Base-by-base conservation (phyloP, 306 rosid species). In the barrel medic (Medicago truncatula) region DNA sequence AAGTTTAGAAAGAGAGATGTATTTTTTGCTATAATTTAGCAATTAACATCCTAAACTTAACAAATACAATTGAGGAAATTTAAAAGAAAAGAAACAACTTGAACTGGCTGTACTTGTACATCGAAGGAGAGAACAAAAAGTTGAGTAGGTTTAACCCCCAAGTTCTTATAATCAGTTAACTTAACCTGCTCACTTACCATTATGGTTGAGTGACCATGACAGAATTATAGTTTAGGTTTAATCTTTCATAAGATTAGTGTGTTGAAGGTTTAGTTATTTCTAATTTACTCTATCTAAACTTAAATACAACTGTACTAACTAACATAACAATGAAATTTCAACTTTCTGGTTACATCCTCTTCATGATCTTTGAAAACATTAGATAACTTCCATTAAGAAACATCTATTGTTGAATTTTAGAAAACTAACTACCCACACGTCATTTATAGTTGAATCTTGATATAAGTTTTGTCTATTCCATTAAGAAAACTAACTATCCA, bases 111-210 rank as follows among this genome's bases (percentile, higher is more conserved):
- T 4, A 18, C 60, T 54, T 54, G 14, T 3, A 9, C 60, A 54
- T 54, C 60, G 0, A 54, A 54, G 9, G 60, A 54, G 60, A 54
- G 60, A 54, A 54, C 28, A 54, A 54, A 54, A 54, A 54, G 60
- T 16, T 54, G 14, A 18, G 14, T 13, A 18, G 14, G 28, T 54
- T 54, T 54, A 54, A 54, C 60, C 12, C 18, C 60, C 31, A 54
- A 18, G 7, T 53, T 53, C 23, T 16, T 8, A 53, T 53, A 16
- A 53, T 17, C 20, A 53, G 23, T 54, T 18, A 54, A 54, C 31
- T 54, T 18, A 54, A 54, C 60, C 11, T 18, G 13, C 60, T 18
- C 14, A 54, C 18, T 54, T 54, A 54, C 60, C 60, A 54, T 17
- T 54, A 54, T 54, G 21, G 60, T 54, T 54, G 10, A 8, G 25